A percentile compares a stretch with the other conserved stretches of the same genome.
These are phyloP conservation scores for Alternaria sp. DNA, from an alignment of 2,329 filamentous ascomycete species.

Conservation along the genomic window DNA sequence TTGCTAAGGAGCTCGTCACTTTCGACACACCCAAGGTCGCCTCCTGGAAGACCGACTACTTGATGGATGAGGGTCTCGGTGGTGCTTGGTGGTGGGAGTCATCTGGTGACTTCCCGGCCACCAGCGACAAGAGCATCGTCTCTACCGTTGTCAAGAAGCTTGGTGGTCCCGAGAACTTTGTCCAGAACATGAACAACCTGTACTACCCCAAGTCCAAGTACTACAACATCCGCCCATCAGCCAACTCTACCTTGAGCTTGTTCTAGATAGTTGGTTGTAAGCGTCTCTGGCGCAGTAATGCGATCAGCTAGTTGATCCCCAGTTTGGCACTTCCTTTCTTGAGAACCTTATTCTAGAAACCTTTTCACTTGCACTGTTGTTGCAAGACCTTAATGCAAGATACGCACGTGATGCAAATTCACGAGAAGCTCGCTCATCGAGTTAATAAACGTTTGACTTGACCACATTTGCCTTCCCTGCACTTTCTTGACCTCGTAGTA, in stretches of 20 bases:
- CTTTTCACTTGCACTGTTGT: background rate
- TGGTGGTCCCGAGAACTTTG: constrained; percentile 15
- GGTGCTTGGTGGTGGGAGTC: constrained; percentile 43
- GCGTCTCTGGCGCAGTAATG: background rate
- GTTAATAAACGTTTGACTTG: background rate
- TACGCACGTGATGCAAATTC: background rate
- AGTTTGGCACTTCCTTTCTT: background rate
- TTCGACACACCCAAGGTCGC: constrained; percentile 37
- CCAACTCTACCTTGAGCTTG: constrained; percentile 1
- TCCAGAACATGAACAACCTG: constrained; percentile 18
- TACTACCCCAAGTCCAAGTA: constrained; percentile 34
- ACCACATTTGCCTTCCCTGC: background rate
- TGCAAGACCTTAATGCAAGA: background rate
- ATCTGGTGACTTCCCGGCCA: constrained; percentile 23
- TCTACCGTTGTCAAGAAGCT: constrained; percentile 18
- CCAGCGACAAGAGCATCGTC: constrained; percentile 27
- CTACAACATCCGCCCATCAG: constrained; percentile 21
- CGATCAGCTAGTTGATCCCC: background rate
- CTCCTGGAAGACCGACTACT: constrained; percentile 30
- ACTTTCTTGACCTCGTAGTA: background rate
- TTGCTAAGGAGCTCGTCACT: constrained; percentile 25
- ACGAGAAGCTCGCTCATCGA: background rate
- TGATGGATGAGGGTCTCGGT: constrained; percentile 32
- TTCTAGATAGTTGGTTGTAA: background rate
- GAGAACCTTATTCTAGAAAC: background rate